These are phyloP conservation scores for Gossypium davidsonii DNA, from an alignment of 441 rosid genomes.

Conservation along the genomic window DNA sequence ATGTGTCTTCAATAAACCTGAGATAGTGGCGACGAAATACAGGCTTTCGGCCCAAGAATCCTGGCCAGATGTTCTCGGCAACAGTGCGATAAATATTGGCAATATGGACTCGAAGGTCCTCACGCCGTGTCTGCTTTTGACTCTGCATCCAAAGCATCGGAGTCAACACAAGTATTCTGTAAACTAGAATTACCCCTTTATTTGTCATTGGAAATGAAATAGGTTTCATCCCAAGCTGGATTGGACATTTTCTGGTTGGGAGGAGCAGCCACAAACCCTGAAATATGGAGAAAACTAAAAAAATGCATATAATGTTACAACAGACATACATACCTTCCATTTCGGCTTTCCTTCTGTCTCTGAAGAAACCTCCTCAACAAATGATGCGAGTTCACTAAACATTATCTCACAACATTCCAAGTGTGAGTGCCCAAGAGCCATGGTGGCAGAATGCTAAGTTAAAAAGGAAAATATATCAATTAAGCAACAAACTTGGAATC, in stretches of 20 bases:
- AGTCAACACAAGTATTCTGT: background rate
- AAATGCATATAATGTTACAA: background rate
- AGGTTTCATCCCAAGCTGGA: background rate
- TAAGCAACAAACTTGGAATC: conserved; percentile 13
- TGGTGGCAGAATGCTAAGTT: conserved; percentile 86
- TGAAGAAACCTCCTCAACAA: conserved; percentile 90
- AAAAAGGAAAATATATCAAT: conserved; percentile 19
- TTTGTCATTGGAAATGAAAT: background rate
- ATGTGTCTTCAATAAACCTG: conserved; percentile 86
- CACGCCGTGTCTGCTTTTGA: conserved; percentile 84
- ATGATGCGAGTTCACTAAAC: conserved; percentile 87
- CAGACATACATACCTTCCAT: conserved; percentile 69
- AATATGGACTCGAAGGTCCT: conserved; percentile 82
- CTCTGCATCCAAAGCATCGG: conserved; percentile 39
- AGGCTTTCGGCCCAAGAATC: conserved; percentile 79
- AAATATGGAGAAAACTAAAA: background rate
- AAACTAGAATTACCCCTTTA: background rate
- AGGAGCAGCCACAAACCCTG: too few relatives aligned
- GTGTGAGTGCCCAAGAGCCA: conserved; percentile 99
- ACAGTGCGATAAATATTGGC: conserved; percentile 86
- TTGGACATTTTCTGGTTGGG: background rate
- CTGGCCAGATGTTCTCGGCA: conserved; percentile 97
- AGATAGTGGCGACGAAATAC: conserved; percentile 88
- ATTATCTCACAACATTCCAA: conserved; percentile 95
- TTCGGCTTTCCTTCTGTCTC: conserved; percentile 95